A percentile compares a stretch with the other conserved stretches of the same genome.
phyloP scores from a whole-genome alignment of 768 basidiomycete genomes.

The Leccinum aurantiacum region DNA sequence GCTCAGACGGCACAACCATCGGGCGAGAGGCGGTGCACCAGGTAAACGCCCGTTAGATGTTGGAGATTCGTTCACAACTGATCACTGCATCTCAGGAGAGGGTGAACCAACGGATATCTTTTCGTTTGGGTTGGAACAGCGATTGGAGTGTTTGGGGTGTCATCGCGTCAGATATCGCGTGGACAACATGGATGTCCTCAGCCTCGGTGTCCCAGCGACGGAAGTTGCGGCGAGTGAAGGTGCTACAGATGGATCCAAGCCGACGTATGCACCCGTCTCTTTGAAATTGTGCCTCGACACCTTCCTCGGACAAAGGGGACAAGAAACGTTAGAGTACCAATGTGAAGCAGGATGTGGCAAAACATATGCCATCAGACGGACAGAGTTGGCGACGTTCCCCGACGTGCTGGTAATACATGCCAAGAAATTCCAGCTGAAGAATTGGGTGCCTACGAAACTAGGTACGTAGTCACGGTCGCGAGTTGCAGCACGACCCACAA shows the following conservation, averaged over 20 bases:
- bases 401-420: conserved; percentile 86
- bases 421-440: conserved; percentile 91
- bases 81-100: conserved; percentile 2
- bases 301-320: conserved; percentile 42
- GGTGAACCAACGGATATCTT: conserved; percentile 76
- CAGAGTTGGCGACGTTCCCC: conserved; percentile 83
- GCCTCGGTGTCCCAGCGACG: conserved; percentile 72
- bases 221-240: conserved; percentile 27
- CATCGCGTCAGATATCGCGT: conserved; percentile 77
- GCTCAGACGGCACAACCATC: conserved; percentile 65
- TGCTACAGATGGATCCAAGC: conserved; percentile 39
- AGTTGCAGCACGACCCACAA: neutral
- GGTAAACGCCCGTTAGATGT: conserved; percentile 15
- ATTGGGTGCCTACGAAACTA: conserved; percentile 96
- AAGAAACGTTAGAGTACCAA: conserved; percentile 73
- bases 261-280: conserved; percentile 58
- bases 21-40: conserved; percentile 39
- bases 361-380: conserved; percentile 68
- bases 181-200: conserved; percentile 75
- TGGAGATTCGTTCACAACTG: neutral
- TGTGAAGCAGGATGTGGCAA: conserved; percentile 73
- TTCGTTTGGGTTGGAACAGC: conserved; percentile 81
- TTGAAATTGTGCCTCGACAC: conserved; percentile 62
- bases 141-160: conserved; percentile 80
- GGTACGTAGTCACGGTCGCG: conserved; percentile 47